phyloP scores from a whole-genome alignment of 2,329 filamentous ascomycete genomes.

The Pyricularia sp. region DNA sequence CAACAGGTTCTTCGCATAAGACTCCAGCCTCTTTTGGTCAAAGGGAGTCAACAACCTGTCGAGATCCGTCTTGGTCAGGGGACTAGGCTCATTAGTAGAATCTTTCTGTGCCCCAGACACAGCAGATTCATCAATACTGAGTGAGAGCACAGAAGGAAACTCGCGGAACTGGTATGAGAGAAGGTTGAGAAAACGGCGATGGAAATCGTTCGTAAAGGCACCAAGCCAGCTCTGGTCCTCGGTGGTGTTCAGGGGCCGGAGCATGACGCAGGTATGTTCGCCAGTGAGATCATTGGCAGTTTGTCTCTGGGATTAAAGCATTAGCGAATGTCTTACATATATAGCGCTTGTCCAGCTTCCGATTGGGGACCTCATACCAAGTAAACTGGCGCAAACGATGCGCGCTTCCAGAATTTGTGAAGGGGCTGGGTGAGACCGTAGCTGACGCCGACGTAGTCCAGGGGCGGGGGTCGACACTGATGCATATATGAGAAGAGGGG shows the following conservation, averaged over 20 bases:
- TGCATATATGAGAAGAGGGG: constrained; percentile 81
- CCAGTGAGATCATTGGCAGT: constrained; percentile 93
- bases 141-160: constrained; percentile 64
- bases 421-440: constrained; percentile 80
- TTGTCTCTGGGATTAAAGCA: constrained; percentile 39
- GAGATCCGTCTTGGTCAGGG: constrained; percentile 61
- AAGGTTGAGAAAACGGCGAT: constrained; percentile 79
- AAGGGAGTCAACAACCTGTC: constrained; percentile 75
- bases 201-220: constrained; percentile 85
- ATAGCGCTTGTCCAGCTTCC: not conserved
- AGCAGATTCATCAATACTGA: constrained; percentile 81
- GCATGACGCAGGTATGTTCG: constrained; percentile 96
- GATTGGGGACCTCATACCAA: constrained; percentile 26
- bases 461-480: constrained; percentile 62
- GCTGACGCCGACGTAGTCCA: constrained; percentile 92
- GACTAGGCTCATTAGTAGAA: constrained; percentile 32
- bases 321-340: not conserved
- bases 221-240: constrained; percentile 76
- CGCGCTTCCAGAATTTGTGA: constrained; percentile 94
- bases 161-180: constrained; percentile 84
- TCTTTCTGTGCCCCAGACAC: constrained; percentile 49
- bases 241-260: constrained; percentile 58
- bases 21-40: constrained; percentile 87
- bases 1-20: constrained; percentile 91
- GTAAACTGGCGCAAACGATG: constrained; percentile 78